Evolutionary conservation across 495 filamentous ascomycete genomes (phyloP).

Genomic region (Aspergillus ostianus): DNA sequence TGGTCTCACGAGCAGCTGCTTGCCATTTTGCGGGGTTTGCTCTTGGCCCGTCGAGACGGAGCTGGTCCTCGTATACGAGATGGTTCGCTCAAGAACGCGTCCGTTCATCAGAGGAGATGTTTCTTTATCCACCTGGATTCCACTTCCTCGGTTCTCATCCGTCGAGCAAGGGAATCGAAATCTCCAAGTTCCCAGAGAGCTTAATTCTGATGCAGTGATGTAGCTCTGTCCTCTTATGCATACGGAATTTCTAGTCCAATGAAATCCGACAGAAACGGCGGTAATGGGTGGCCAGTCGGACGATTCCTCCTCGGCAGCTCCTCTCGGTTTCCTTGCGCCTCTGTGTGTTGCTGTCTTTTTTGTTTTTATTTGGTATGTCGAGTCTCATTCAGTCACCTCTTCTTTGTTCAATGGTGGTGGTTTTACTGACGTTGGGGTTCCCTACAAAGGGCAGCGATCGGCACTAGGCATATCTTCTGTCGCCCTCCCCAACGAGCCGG

Average conservation of each 20-base stretch:
- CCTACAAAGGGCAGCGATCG: slow-evolving; percentile 15
- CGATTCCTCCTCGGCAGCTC: slow-evolving; percentile 2
- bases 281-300: slow-evolving; percentile 10
- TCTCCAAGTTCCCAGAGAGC: not conserved
- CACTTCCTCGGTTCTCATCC: not conserved
- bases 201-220: not conserved
- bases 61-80: not conserved
- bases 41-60: not conserved
- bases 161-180: not conserved
- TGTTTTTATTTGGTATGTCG: slow-evolving; percentile 8
- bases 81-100: too few species aligned
- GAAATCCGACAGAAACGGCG: not conserved
- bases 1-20: not conserved
- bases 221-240: not conserved
- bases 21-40: not conserved
- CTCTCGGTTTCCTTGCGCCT: slow-evolving; percentile 11
- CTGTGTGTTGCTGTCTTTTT: slow-evolving; percentile 5
- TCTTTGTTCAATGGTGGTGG: too few species aligned
- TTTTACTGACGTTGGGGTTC: slow-evolving; percentile 10
- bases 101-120: not conserved
- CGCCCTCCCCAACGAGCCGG: not conserved
- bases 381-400: not conserved
- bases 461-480: slow-evolving; percentile 12
- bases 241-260: not conserved
- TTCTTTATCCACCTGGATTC: not conserved